phyloP scores from a whole-genome alignment of 805 yeast genomes.

The Pichia sporocuriosa region DNA sequence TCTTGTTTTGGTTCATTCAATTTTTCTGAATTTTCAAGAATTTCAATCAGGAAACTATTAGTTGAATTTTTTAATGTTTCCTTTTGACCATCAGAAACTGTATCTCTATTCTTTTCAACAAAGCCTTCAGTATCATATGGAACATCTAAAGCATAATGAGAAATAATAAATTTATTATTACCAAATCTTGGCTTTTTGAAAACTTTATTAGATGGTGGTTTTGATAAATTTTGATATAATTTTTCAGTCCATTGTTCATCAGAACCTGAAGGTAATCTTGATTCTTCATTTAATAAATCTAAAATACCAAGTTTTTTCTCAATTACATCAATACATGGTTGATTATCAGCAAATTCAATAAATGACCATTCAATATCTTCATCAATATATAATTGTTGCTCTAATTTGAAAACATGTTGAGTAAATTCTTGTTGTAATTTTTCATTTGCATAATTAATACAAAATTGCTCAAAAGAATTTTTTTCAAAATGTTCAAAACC shows the following conservation, averaged over 20 bases:
- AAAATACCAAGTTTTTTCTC: slow-evolving; percentile 85
- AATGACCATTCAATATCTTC: slow-evolving; percentile 96
- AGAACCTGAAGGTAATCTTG: slow-evolving; percentile 87
- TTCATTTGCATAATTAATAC: slow-evolving; percentile 95
- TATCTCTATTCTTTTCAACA: slow-evolving; percentile 94
- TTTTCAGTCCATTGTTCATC: slow-evolving; percentile 91
- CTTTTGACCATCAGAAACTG: slow-evolving; percentile 92
- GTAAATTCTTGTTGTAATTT: slow-evolving; percentile 95
- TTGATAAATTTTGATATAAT: slow-evolving; percentile 77
- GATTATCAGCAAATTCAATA: slow-evolving; percentile 92
- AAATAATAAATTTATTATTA: slow-evolving; percentile 78
- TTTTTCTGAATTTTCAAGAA: slow-evolving; percentile 59
- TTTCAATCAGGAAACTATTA: slow-evolving; percentile 57
- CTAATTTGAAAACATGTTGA: slow-evolving; percentile 94
- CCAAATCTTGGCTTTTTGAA: slow-evolving; percentile 95
- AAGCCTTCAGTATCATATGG: slow-evolving; percentile 89
- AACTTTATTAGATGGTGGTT: slow-evolving; percentile 65
- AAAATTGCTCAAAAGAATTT: slow-evolving; percentile 94
- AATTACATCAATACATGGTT: slow-evolving; percentile 90
- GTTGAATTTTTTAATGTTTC: slow-evolving; percentile 70
- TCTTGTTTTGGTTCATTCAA: slow-evolving; percentile 35
- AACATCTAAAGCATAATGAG: slow-evolving; percentile 94
- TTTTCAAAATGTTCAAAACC: slow-evolving; percentile 95
- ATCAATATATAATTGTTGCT: slow-evolving; percentile 87
- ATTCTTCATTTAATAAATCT: slow-evolving; percentile 88